Percentiles rank a stretch among this genome's conserved stretches.
Conservation (phyloP, 148 eudicot genomes). For the Pouteria glomerata region DNA sequence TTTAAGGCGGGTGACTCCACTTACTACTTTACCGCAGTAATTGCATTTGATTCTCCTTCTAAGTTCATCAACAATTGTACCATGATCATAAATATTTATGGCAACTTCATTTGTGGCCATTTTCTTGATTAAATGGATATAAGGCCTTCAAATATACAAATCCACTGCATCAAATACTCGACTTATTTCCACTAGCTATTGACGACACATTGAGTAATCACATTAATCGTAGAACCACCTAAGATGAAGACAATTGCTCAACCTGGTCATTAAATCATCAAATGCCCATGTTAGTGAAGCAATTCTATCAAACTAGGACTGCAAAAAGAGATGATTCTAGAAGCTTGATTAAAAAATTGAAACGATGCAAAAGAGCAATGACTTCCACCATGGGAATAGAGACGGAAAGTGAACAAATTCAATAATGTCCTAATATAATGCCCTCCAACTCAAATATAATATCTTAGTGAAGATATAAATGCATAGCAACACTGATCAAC, state of each 20-base stretch:
- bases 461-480: background rate
- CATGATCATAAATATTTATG: slow-evolving; percentile 33
- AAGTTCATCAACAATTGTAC: slow-evolving; percentile 31
- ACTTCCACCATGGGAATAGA: background rate
- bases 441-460: background rate
- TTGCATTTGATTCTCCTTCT: slow-evolving; percentile 41
- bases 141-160: background rate
- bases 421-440: background rate
- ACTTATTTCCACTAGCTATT: background rate
- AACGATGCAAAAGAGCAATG: background rate
- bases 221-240: background rate
- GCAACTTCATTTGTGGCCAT: slow-evolving; percentile 11
- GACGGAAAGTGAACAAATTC: background rate
- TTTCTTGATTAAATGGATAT: background rate
- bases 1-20: slow-evolving; percentile 43
- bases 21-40: slow-evolving; percentile 44
- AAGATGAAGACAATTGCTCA: background rate
- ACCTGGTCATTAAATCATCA: background rate
- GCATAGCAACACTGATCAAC: no score
- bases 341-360: slow-evolving; percentile 5
- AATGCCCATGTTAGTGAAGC: background rate
- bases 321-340: background rate
- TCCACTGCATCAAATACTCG: background rate
- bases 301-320: slow-evolving; percentile 1
- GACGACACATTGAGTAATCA: background rate